Evolutionary conservation across 1,139 yeast species (phyloP), one percentile per base, ranked within the genome.

Genomic region (Spathaspora sp.): DNA sequence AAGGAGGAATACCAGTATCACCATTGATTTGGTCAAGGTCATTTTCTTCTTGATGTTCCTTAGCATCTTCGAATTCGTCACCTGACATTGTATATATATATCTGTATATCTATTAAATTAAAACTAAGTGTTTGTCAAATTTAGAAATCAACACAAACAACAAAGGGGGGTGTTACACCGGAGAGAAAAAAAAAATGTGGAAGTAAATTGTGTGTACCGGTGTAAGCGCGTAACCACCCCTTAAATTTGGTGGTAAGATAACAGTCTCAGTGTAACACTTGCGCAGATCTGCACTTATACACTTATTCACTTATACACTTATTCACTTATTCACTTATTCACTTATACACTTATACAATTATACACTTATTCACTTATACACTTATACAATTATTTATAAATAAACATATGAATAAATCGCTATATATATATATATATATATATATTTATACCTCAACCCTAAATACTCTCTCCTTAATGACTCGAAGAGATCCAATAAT

Each of bases 41-140:
- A n/a, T n/a, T n/a, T n/a, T n/a, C n/a, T n/a, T n/a, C 31, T 39
- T 18, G 38, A 2, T 24, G 16, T n/a, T 42, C 39, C 18, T 25
- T 13, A 6, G 64, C 64, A 43, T 60, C 65, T 46, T 56, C 59
- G 46, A 58, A 57, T 38, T 59, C 62, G 45, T 59, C 63, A 29
- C 47, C 48, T 18, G 54, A 50, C 57, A 53, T 54, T 18, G 24
- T 46, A 36, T 18, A 6, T 18, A 23, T 10, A 18, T 20, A 25
- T 27, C 11, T 27, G 13, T 27, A 25, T 25, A 25, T 25, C 27
- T 27, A 11, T 27, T 2, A 27, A 27, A 10, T 10, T 10, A 27
- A n/a, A 27, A n/a, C 13, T 2, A 27, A 27, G 6, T 10, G 13
- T 27, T 10, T 27, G 13, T 2, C 11, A n/a, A 10, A 10, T 25